These are phyloP conservation scores for Tricholoma bakamatsutake DNA, from an alignment of 768 basidiomycete species.

Conservation along the genomic window DNA sequence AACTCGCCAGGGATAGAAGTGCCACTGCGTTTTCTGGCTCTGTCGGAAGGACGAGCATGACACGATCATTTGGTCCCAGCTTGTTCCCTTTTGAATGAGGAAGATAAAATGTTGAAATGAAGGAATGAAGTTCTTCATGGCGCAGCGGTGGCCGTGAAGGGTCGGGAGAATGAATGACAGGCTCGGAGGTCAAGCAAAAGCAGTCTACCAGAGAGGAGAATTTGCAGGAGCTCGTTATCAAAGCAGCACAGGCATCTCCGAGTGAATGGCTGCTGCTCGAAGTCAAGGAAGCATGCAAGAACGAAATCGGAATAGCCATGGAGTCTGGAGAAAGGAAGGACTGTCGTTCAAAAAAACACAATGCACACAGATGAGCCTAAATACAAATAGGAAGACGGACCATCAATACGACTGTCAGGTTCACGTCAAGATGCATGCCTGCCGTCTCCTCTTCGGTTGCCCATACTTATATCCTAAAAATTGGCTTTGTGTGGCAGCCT, in stretches of 20 bases:
- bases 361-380: too few species aligned
- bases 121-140: constrained; percentile 30
- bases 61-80: constrained; percentile 37
- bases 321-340: too few species aligned
- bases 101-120: constrained; percentile 33
- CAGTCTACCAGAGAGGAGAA: constrained; percentile 36
- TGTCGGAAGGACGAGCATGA: constrained; percentile 39
- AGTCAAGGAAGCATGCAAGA: constrained; percentile 21
- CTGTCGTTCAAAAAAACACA: too few species aligned
- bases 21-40: constrained; percentile 43
- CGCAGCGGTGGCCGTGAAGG: constrained; percentile 27
- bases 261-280: constrained; percentile 25
- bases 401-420: too few species aligned
- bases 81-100: constrained; percentile 25
- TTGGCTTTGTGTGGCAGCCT: too few species aligned
- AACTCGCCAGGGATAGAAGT: constrained; percentile 34
- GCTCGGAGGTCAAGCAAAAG: constrained; percentile 25
- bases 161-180: constrained; percentile 37
- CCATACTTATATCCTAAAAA: too few species aligned
- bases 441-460: too few species aligned
- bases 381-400: too few species aligned
- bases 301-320: constrained; percentile 30
- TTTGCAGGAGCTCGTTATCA: constrained; percentile 22
- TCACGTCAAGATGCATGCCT: too few species aligned
- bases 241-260: constrained; percentile 30